Percentiles rank a stretch among this genome's conserved stretches.
phyloP scores from a whole-genome alignment of 768 basidiomycete genomes.

The Xerocomus brunneocitrinus region DNA sequence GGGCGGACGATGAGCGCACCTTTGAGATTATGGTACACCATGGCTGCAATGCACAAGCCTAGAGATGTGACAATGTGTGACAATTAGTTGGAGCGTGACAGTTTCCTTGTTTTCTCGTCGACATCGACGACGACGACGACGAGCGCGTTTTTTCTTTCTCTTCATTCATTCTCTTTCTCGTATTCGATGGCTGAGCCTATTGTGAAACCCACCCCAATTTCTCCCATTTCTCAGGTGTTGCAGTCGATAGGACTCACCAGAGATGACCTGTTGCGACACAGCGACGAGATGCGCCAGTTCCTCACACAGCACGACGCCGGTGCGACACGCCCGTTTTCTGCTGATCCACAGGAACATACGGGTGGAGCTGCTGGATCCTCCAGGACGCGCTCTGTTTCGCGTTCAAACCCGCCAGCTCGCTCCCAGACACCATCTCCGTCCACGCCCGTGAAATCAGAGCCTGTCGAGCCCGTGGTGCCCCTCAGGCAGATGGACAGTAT shows the following conservation, averaged over 20 bases:
- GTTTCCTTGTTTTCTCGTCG: conserved; percentile 12
- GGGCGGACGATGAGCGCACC: conserved; percentile 38
- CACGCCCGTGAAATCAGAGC: conserved; percentile 64
- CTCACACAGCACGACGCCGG: conserved; percentile 50
- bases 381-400: conserved; percentile 43
- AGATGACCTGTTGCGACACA: conserved; percentile 66
- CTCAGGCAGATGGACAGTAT: conserved; percentile 65
- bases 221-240: conserved; percentile 71
- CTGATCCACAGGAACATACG: conserved; percentile 31
- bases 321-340: conserved; percentile 42
- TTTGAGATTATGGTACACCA: conserved; percentile 88
- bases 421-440: conserved; percentile 41
- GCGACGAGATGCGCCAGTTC: conserved; percentile 78
- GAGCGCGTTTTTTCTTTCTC: conserved; percentile 1
- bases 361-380: conserved; percentile 26
- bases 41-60: conserved; percentile 26
- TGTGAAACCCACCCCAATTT: conserved; percentile 33
- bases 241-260: conserved; percentile 71
- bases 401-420: conserved; percentile 42
- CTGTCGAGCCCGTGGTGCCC: conserved; percentile 45
- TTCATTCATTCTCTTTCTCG: not conserved
- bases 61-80: conserved; percentile 22
- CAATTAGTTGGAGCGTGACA: conserved; percentile 18
- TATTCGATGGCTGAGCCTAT: conserved; percentile 19
- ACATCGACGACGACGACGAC: conserved; percentile 22